Evolutionary conservation across 2,329 filamentous ascomycete genomes (phyloP).

Genomic region (Biscogniauxia mediterranea): DNA sequence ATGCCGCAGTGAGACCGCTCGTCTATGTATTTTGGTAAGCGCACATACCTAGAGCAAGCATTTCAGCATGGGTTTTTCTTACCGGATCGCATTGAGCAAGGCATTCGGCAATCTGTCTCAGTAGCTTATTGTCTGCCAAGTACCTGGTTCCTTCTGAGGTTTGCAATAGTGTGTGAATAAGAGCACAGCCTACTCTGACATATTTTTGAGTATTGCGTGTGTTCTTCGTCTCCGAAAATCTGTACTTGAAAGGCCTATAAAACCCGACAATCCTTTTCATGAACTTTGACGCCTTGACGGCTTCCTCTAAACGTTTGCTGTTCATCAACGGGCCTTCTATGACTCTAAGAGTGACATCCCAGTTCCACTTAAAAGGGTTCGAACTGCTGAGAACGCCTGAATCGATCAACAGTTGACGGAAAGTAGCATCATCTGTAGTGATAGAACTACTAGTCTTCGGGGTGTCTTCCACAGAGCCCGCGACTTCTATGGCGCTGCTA

Average conservation of each 20-base stretch:
- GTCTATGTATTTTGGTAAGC: constrained; percentile 43
- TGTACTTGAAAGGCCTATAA: constrained; percentile 94
- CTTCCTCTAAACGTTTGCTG: constrained; percentile 88
- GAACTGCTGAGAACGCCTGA: constrained; percentile 85
- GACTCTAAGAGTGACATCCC: constrained; percentile 86
- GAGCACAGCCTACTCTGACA: constrained; percentile 80
- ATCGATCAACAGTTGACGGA: constrained; percentile 66
- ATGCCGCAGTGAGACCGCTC: constrained; percentile 73
- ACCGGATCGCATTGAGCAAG: constrained; percentile 91
- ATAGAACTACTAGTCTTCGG: constrained; percentile 49
- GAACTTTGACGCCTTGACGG: constrained; percentile 92
- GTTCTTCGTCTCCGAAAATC: constrained; percentile 86
- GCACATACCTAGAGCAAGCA: background rate
- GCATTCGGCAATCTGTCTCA: constrained; percentile 93
- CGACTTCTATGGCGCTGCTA: constrained; percentile 45
- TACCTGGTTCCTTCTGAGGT: constrained; percentile 83
- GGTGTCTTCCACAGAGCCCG: constrained; percentile 55
- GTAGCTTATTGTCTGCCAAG: constrained; percentile 84
- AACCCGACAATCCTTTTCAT: constrained; percentile 93
- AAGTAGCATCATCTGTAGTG: constrained; percentile 60
- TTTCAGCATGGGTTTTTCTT: constrained; percentile 30
- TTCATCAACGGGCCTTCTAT: constrained; percentile 92
- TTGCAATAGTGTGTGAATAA: constrained; percentile 84
- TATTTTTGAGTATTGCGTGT: constrained; percentile 94
- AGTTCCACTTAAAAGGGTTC: constrained; percentile 95